A percentile compares a stretch with the other conserved stretches of the same genome.
phyloP scores from a whole-genome alignment of 2,329 filamentous ascomycete genomes.

The Talaromyces sp. region DNA sequence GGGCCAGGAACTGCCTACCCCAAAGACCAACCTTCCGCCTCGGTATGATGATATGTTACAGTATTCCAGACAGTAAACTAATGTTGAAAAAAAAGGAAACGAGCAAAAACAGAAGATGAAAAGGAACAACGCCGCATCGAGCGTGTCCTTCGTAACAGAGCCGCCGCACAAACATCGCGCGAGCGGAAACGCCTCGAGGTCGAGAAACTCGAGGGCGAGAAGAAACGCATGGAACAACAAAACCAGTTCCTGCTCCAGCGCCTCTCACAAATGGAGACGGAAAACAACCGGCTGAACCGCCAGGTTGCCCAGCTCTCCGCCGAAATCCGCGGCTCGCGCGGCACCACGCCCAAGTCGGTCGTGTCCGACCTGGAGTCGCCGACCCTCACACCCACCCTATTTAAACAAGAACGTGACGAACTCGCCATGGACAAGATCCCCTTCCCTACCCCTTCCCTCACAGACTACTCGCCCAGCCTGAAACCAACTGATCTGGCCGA shows the following conservation, averaged over 20 bases:
- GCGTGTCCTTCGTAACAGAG: conserved; percentile 91
- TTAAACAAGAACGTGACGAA: conserved; percentile 43
- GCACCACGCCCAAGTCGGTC: conserved; percentile 33
- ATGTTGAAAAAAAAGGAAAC: conserved; percentile 59
- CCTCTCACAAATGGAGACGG: conserved; percentile 56
- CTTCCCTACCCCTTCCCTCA: conserved; percentile 34
- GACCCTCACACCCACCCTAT: conserved; percentile 36
- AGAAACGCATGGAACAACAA: conserved; percentile 61
- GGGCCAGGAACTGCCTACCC: conserved; percentile 94
- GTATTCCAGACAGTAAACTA: conserved; percentile 1
- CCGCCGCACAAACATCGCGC: conserved; percentile 91
- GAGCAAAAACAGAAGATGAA: conserved; percentile 97
- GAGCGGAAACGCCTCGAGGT: conserved; percentile 89
- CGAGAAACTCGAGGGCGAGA: conserved; percentile 70
- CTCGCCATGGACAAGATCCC: conserved; percentile 37
- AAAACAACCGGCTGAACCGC: conserved; percentile 47
- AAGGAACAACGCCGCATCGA: conserved; percentile 98
- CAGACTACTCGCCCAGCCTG: conserved; percentile 36
- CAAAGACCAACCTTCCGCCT: conserved; percentile 92
- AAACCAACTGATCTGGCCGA: conserved; percentile 43
- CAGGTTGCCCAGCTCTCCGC: conserved; percentile 49
- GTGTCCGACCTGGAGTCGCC: conserved; percentile 32
- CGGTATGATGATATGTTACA: conserved; percentile 44
- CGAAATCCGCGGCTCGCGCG: conserved; percentile 39
- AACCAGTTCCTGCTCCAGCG: conserved; percentile 67